Evolutionary conservation across 2,329 filamentous ascomycete species (phyloP).

Genomic region (Talaromyces sp.): DNA sequence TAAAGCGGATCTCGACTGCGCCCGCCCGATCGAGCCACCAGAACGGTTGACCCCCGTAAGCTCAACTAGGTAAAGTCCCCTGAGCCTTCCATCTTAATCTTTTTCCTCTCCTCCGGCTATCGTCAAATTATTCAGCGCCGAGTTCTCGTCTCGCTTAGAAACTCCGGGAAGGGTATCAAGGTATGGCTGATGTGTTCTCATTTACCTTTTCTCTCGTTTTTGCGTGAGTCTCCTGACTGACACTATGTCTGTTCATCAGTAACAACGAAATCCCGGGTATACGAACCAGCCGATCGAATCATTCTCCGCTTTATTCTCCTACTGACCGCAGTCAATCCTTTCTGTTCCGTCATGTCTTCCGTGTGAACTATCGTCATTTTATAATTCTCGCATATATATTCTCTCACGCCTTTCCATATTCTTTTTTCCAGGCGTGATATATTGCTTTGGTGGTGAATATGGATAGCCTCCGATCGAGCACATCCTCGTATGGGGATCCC

Average conservation of each 20-base stretch:
- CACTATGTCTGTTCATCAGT: not conserved
- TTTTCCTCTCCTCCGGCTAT: conserved; percentile 4
- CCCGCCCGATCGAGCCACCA: not conserved
- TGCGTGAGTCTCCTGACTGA: not conserved
- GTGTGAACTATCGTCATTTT: conserved; percentile 9
- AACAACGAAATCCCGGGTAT: not conserved
- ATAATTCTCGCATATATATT: not conserved
- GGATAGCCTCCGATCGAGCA: conserved; percentile 37
- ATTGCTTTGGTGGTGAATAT: conserved; percentile 31
- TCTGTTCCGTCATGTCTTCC: conserved; percentile 15
- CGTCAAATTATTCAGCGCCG: not conserved
- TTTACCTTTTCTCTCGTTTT: not conserved
- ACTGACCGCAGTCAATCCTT: conserved; percentile 21
- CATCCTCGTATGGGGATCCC: conserved; percentile 42
- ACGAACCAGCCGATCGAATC: not conserved
- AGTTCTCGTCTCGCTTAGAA: conserved; percentile 3
- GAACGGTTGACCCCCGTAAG: conserved; percentile 1
- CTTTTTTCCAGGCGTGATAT: not conserved
- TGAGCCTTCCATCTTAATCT: not conserved
- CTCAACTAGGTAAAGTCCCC: conserved; percentile 14
- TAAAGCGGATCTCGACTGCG: not conserved
- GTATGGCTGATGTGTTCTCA: not conserved
- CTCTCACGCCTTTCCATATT: not conserved
- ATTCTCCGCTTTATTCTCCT: conserved; percentile 5
- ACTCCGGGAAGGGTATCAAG: conserved; percentile 4